Evolutionary conservation across 2,329 filamentous ascomycete species (phyloP), one percentile per base, ranked within the genome.

Genomic region (Calycina marina): DNA sequence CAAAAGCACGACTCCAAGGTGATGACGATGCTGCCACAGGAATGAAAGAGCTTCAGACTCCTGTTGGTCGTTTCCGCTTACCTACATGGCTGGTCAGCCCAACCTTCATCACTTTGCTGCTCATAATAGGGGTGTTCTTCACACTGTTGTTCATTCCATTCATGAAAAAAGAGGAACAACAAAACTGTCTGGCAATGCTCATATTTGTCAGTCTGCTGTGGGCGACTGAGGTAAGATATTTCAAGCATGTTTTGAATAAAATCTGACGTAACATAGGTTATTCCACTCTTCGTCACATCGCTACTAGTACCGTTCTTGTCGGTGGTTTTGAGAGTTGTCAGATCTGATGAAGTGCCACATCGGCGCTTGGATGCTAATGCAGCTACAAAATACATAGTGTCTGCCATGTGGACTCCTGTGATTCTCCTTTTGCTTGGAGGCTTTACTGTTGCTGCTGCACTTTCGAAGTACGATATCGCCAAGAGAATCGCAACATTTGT

Each of bases 401-500:
- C 84, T 4, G 78, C 90, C 15, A 98, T 98, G 90, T 98, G 90
- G 90, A 94, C 88, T 3, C 88, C 90, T 0, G 90, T 98, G 34
- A 98, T 98, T 45, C 96, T 98, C 90, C 72, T 98, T 11, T 65
- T 98, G 14, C 73, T 98, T 0, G 90, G 90, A 45, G 90, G 90
- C 18, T 98, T 98, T 51, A 93, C 90, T 2, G 77, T 98, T 33
- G 90, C 90, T 6, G 90, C 90, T 0, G 92, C 90, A 0, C 60
- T 98, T 34, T 93, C 85, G 30, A 98, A 98, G 56, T 93, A 93
- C 57, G 90, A 86, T 45, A 96, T 98, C 49, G 90, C 93, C 39
- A 94, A 96, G 59, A 79, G 90, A 51, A 85, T 98, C 60, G 90
- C 90, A 2, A 94, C 88, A 1, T 84, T 96, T 48, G 82, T 98